A percentile compares a stretch with the other conserved stretches of the same genome.
Conservation (phyloP, 257 asterid species). For the Anisodus acutangulus region DNA sequence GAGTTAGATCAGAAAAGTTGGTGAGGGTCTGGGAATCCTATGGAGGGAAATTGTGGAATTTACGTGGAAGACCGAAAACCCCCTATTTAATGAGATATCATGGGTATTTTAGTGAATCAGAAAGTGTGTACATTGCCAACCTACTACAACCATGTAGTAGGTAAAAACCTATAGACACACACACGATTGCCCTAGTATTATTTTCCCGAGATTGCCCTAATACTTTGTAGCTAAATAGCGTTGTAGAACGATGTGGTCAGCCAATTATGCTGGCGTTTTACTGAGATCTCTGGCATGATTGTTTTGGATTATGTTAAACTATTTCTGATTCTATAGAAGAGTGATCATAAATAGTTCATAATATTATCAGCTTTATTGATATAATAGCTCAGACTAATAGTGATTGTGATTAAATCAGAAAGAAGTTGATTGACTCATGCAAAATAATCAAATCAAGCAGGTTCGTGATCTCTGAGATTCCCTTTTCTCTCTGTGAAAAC, state of each 20-base stretch:
- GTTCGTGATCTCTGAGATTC: not conserved
- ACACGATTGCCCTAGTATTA: not conserved
- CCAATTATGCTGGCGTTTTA: constrained; percentile 7
- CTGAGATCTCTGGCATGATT: constrained; percentile 21
- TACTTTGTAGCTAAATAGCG: not conserved
- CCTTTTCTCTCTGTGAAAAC: not conserved
- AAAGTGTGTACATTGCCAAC: not conserved
- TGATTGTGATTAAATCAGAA: constrained; percentile 1
- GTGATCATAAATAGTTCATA: constrained; percentile 8
- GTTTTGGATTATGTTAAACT: constrained; percentile 4
- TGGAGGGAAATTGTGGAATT: not conserved
- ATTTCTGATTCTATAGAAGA: not conserved
- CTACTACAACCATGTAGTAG: not conserved
- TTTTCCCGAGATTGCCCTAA: not conserved
- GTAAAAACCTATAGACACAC: not conserved
- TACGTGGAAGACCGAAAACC: not conserved
- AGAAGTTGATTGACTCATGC: not conserved
- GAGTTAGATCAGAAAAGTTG: not conserved
- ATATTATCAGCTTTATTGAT: not conserved
- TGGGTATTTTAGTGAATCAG: not conserved
- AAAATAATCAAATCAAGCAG: not conserved
- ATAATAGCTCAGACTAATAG: not conserved
- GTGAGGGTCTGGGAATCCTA: not conserved
- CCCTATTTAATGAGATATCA: not conserved
- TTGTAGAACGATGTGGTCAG: not conserved